Conservation (phyloP, 805 yeast species). For the Candida pseudoglaebosa region DNA sequence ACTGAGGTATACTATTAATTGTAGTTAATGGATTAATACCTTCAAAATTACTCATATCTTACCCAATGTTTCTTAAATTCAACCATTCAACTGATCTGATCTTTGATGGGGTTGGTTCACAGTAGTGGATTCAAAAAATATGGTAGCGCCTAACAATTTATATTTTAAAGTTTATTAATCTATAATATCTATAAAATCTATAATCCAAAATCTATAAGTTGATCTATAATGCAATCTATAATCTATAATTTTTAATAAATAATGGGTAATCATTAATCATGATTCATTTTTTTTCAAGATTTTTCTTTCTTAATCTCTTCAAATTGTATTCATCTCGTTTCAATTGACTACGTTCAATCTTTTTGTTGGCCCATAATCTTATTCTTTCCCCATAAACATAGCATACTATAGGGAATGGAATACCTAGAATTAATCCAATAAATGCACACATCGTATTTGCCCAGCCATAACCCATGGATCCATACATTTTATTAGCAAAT, state of each 20-base stretch:
- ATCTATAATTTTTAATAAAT: background rate
- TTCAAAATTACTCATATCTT: slow-evolving; percentile 1
- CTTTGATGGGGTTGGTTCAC: too few species aligned
- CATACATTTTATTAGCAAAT: slow-evolving; percentile 35
- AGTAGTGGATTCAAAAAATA: too few species aligned
- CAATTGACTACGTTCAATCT: slow-evolving; percentile 21
- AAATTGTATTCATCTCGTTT: slow-evolving; percentile 19
- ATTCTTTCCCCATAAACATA: slow-evolving; percentile 33
- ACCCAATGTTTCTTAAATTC: too few species aligned
- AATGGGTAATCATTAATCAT: background rate
- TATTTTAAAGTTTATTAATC: background rate
- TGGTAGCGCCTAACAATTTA: background rate
- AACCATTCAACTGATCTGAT: too few species aligned
- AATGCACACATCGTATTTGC: slow-evolving; percentile 38
- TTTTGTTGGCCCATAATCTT: slow-evolving; percentile 29
- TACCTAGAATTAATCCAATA: slow-evolving; percentile 29
- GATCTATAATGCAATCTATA: too few species aligned
- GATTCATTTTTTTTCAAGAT: background rate
- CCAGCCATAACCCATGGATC: slow-evolving; percentile 34
- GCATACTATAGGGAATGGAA: slow-evolving; percentile 37
- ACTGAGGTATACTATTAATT: slow-evolving; percentile 19
- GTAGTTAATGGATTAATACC: slow-evolving; percentile 3
- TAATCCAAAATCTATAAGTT: too few species aligned
- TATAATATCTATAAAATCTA: too few species aligned
- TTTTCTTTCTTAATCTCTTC: slow-evolving; percentile 13